Conservation (phyloP, 2,329 filamentous ascomycete genomes). For the Achaetomium macrosporum region DNA sequence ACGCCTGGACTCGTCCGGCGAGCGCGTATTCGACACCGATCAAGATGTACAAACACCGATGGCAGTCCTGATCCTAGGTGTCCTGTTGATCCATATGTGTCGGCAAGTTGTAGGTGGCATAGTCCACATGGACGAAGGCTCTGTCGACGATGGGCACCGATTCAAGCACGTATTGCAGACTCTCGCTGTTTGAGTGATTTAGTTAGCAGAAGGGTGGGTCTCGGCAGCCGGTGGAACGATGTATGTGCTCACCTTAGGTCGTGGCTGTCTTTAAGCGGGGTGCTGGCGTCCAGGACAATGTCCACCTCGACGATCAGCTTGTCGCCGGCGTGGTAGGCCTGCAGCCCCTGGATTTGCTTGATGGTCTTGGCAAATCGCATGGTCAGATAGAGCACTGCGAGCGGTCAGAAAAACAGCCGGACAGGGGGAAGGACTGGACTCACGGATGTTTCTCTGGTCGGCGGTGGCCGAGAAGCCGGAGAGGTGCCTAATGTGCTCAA, state of each 20-base stretch:
- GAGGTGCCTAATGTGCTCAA: constrained; percentile 73
- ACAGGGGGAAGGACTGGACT: constrained; percentile 11
- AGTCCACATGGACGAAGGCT: constrained; percentile 64
- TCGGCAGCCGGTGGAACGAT: background rate
- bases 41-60: no score
- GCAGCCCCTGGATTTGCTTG: constrained; percentile 74
- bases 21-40: no score
- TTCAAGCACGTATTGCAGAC: constrained; percentile 77
- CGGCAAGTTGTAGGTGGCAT: constrained; percentile 55
- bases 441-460: constrained; percentile 70
- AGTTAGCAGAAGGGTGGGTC: background rate
- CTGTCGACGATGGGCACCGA: constrained; percentile 73
- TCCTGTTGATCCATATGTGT: constrained; percentile 49
- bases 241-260: constrained; percentile 52
- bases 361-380: constrained; percentile 92
- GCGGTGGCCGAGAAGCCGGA: constrained; percentile 73
- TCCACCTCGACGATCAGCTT: constrained; percentile 79
- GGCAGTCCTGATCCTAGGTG: background rate
- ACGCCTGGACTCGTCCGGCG: no score
- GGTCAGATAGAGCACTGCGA: constrained; percentile 69
- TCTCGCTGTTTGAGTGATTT: constrained; percentile 46
- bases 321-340: constrained; percentile 80
- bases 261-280: constrained; percentile 71
- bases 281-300: constrained; percentile 72
- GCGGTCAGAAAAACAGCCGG: background rate